Conservation (phyloP, 2,329 filamentous ascomycete species). For the Exophiala phaeomuriformis region DNA sequence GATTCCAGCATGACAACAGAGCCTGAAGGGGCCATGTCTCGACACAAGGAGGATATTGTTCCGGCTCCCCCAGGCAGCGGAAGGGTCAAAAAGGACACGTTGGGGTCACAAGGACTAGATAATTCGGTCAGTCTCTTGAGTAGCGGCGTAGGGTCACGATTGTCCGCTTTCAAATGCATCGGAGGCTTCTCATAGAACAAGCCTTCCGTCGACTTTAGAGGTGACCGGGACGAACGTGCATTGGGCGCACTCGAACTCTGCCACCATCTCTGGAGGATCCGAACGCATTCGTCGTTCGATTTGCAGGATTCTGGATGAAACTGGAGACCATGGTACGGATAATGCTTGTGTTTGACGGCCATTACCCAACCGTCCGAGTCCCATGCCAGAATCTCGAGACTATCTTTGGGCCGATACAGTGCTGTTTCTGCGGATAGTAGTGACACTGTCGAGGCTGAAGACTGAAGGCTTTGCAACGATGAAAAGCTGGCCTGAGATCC, state of each 20-base stretch:
- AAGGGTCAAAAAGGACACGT: not conserved
- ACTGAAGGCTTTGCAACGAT: conserved; percentile 16
- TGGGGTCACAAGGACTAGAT: not conserved
- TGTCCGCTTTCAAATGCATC: not conserved
- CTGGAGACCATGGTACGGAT: conserved; percentile 80
- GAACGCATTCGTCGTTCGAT: conserved; percentile 54
- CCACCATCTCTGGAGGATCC: conserved; percentile 71
- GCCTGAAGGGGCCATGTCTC: conserved; percentile 3
- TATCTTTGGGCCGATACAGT: conserved; percentile 28
- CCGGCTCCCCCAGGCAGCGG: conserved; percentile 17
- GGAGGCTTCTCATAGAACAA: not conserved
- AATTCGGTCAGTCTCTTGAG: not conserved
- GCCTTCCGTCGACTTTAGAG: not conserved
- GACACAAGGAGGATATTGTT: conserved; percentile 21
- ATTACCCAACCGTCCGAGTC: conserved; percentile 58
- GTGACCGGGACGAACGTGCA: conserved; percentile 1
- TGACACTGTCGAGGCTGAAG: conserved; percentile 1
- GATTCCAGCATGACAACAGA: conserved; percentile 32
- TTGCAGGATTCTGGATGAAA: conserved; percentile 92
- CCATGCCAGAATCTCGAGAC: conserved; percentile 56
- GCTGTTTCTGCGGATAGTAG: conserved; percentile 29
- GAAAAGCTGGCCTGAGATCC: conserved; percentile 12
- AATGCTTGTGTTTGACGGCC: conserved; percentile 59
- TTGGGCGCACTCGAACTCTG: conserved; percentile 57
- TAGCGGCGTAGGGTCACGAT: not conserved